phyloP scores from a whole-genome alignment of 192 early-diverging fungal genomes.

The Podila epicladia region DNA sequence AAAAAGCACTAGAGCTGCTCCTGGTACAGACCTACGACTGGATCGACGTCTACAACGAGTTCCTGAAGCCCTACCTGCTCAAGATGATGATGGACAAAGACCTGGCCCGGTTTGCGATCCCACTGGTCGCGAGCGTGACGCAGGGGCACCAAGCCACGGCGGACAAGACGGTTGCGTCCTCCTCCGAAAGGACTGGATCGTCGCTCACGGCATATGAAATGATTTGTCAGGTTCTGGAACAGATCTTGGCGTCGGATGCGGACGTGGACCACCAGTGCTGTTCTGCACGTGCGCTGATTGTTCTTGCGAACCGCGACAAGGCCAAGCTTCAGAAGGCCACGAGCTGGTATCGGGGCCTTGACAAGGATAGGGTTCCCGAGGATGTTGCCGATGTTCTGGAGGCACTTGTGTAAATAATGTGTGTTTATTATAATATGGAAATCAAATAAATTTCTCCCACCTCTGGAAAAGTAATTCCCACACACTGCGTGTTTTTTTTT shows the following conservation, averaged over 20 bases:
- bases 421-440: too few relatives aligned
- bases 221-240: background rate
- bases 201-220: background rate
- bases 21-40: conserved; percentile 31
- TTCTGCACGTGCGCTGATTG: background rate
- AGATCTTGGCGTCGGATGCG: background rate
- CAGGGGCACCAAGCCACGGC: background rate
- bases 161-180: background rate
- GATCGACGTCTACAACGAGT: conserved; percentile 31
- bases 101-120: conserved; percentile 12
- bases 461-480: too few relatives aligned
- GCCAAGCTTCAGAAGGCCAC: background rate
- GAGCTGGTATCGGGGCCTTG: background rate
- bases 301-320: background rate
- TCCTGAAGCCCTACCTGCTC: conserved; percentile 15
- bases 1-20: conserved; percentile 36
- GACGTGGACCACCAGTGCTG: background rate
- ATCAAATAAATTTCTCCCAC: too few relatives aligned
- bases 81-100: conserved; percentile 22
- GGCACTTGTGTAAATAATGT: background rate
- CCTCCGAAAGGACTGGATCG: background rate
- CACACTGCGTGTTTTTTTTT: too few relatives aligned
- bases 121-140: conserved; percentile 20
- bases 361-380: background rate
- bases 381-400: background rate